A percentile compares a stretch with the other conserved stretches of the same genome.
These are phyloP conservation scores for Claviceps africana DNA, from an alignment of 2,329 filamentous ascomycete genomes.

Conservation along the genomic window DNA sequence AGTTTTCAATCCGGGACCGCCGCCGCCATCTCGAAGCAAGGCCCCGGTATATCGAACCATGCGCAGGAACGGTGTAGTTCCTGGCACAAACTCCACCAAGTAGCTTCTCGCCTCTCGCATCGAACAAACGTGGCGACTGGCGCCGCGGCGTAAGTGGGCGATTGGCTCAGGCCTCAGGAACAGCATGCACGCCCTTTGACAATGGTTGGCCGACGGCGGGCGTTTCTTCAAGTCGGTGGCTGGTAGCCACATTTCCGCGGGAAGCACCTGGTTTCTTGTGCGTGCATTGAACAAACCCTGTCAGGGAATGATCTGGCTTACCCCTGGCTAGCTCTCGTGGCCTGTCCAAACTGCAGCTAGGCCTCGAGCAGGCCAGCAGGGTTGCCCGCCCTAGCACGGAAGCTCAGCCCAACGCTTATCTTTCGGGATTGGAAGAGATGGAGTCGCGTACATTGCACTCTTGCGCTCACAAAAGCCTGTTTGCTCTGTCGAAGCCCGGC, in stretches of 20 bases:
- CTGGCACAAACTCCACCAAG: background rate
- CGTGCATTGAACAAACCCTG: background rate
- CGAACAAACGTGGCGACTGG: background rate
- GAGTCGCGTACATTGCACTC: background rate
- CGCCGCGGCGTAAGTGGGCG: background rate
- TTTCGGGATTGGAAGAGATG: background rate
- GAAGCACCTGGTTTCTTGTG: too few species aligned
- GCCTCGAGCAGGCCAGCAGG: background rate
- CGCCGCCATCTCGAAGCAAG: too few species aligned
- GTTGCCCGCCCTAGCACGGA: background rate
- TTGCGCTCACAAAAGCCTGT: background rate
- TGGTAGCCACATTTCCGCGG: background rate
- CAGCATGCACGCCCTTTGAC: background rate
- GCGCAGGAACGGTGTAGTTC: background rate
- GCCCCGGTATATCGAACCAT: too few species aligned
- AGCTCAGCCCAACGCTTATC: background rate
- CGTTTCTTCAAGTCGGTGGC: background rate
- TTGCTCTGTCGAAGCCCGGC: background rate
- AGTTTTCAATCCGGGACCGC: too few species aligned
- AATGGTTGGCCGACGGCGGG: background rate
- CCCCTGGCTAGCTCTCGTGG: background rate
- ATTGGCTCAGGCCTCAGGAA: background rate
- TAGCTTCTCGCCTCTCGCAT: background rate
- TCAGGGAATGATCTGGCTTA: background rate
- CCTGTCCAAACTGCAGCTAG: background rate